Evolutionary conservation across 2,329 filamentous ascomycete genomes (phyloP), one percentile per base, ranked within the genome.

Genomic region (Pseudogymnoascus sp.): DNA sequence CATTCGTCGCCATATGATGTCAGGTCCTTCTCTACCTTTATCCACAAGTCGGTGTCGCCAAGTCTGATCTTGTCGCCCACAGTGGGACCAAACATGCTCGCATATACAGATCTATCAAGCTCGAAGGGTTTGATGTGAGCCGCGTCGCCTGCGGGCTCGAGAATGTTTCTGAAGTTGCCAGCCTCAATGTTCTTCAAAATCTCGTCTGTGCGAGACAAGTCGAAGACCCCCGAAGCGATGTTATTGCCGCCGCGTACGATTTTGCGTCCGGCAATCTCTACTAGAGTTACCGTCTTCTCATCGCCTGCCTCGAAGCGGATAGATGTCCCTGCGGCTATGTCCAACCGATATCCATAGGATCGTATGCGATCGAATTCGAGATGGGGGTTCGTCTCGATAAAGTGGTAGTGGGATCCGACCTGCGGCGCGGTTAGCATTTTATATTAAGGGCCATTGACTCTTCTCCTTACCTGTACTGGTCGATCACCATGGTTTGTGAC

Each of bases 301-400:
- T 97, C 93, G 61, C 93, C 93, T 0, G 93, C 93, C 78, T 97
- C 93, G 72, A 97, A 97, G 46, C 93, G 87, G 34, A 96, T 88
- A 6, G 91, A 96, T 0, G 93, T 97, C 37, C 93, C 93, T 0
- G 93, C 92, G 1, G 93, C 81, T 64, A 97, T 95, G 72, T 97
- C 93, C 12, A 97, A 82, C 9, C 92, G 84, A 76, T 85, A 96
- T 5, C 93, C 93, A 71, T 95, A 95, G 0, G 92, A 85, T 68
- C 85, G 85, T 60, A 85, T 78, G 25, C 93, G 90, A 76, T 97
- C 93, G 74, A 97, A 97, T 66, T 90, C 85, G 60, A 97, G 82
- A 74, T 90, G 85, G 0, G 92, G 90, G 75, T 97, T 97, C n/a
- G 87, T 89, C 78, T 97, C 93, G 72, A 96, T 86, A 74, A 97